Evolutionary conservation across 169 alveolate genomes (phyloP), one percentile per base, ranked within the genome.

Genomic region (Besnoitia besnoiti): DNA sequence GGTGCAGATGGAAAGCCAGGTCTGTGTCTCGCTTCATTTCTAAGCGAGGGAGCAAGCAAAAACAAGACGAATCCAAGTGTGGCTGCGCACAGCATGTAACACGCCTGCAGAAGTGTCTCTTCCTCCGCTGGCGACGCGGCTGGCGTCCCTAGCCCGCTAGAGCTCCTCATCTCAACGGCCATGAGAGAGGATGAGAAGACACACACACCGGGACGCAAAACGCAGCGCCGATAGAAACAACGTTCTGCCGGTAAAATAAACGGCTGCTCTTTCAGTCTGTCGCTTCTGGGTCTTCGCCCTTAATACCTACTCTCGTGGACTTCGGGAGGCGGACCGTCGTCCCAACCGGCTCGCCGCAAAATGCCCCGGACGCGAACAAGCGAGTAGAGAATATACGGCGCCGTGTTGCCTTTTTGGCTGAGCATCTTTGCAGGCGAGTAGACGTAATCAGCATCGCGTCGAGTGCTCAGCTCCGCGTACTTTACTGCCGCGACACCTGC

Each of bases 401-500:
- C 96, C 37, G 96, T 92, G 90, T 94, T 96, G 59, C 99, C 99
- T 93, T 97, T 98, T 67, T 99, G 99, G 95, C 97, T 99, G 62
- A 99, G 97, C 99, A 99, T 98, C 95, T 96, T 97, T 89, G 98
- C 99, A 90, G 96, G 98, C 82, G 98, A 96, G 96, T 98, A 99
- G 92, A 94, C 97, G 93, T 99, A 99, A 91, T 98, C 98, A 77
- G 98, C 96, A 39, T 96, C 95, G 87, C 99, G 95, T 94, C 97
- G 97, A 91, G 98, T 99, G 84, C 97, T 98, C 62, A 99, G 94
- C 77, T 99, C 99, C 94, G 96, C 98, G 96, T 99, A 99, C 95
- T 98, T 98, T 59, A 99, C 97, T 39, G 99, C 99, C 35, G 99
- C 99, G 91, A 97, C 96, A 46, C 99, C 99, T 84, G 98, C 7